These are phyloP conservation scores for Gymnopus androsaceus DNA, from an alignment of 1,284 basidiomycete species.

Conservation along the genomic window DNA sequence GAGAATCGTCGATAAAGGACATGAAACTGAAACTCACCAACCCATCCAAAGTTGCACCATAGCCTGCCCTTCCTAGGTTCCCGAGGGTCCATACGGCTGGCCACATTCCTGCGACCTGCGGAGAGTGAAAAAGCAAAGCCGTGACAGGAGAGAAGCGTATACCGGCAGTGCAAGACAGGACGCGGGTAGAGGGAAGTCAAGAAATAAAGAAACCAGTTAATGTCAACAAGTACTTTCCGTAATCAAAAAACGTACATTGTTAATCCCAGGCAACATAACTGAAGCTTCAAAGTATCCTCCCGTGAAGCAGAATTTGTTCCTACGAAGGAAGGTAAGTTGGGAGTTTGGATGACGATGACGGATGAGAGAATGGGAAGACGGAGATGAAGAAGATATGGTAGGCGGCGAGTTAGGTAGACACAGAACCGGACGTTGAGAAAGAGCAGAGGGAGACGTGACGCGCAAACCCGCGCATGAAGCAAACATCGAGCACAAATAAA, in stretches of 20 bases:
- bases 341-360: no score
- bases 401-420: no score
- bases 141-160: not conserved
- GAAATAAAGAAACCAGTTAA: no score
- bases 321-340: not conserved
- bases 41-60: conserved; percentile 51
- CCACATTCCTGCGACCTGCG: no score
- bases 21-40: conserved; percentile 36
- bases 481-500: no score
- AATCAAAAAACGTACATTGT: conserved; percentile 47
- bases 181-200: conserved; percentile 2
- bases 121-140: not conserved
- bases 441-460: no score
- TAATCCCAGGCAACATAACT: conserved; percentile 63
- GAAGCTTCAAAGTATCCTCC: conserved; percentile 54
- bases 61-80: conserved; percentile 55
- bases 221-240: no score
- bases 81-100: conserved; percentile 75
- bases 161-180: conserved; percentile 23
- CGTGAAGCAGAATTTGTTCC: conserved; percentile 70
- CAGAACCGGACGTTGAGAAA: no score
- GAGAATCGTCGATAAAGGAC: not conserved
- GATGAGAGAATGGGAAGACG: no score
- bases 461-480: no score
- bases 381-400: no score